A percentile compares a stretch with the other conserved stretches of the same genome.
phyloP scores from a whole-genome alignment of 352 stramenopile species.

The Phytophthora colocasiae region DNA sequence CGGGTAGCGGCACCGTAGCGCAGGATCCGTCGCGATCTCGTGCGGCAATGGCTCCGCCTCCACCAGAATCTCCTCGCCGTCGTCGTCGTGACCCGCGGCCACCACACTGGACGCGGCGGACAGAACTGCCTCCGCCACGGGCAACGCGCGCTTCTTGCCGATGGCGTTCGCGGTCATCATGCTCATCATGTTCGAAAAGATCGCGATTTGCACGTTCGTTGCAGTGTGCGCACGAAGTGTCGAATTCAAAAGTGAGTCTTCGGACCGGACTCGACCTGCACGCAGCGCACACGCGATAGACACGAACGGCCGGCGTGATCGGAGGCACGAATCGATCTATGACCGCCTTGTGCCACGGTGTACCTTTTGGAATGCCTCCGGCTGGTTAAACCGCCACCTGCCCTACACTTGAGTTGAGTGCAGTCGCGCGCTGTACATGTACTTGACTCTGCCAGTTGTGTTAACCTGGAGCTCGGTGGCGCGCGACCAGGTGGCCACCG shows the following conservation, averaged over 20 bases:
- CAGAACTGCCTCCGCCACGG: neutral
- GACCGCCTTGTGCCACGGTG: conserved; percentile 13
- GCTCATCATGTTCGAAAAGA: neutral
- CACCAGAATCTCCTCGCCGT: conserved; percentile 43
- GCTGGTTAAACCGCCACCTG: conserved; percentile 20
- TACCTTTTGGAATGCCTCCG: conserved; percentile 16
- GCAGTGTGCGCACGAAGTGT: conserved; percentile 13
- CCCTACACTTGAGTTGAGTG: too few relatives aligned
- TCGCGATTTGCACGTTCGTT: neutral
- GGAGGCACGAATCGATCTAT: conserved; percentile 25
- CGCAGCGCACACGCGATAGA: conserved; percentile 10
- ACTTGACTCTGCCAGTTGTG: neutral
- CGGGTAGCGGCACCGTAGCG: conserved; percentile 56
- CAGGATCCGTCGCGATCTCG: conserved; percentile 44
- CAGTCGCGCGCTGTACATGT: neutral
- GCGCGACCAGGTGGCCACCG: neutral
- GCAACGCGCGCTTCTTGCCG: conserved; percentile 25
- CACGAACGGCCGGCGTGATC: conserved; percentile 18
- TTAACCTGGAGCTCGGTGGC: neutral
- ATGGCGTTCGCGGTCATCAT: conserved; percentile 4
- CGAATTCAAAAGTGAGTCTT: conserved; percentile 32
- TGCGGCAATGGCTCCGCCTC: conserved; percentile 46
- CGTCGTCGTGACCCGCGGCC: conserved; percentile 29
- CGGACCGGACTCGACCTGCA: neutral
- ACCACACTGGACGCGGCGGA: conserved; percentile 1